Base-by-base conservation (phyloP, 345 rosid genomes). In the Aquilaria sinensis region DNA sequence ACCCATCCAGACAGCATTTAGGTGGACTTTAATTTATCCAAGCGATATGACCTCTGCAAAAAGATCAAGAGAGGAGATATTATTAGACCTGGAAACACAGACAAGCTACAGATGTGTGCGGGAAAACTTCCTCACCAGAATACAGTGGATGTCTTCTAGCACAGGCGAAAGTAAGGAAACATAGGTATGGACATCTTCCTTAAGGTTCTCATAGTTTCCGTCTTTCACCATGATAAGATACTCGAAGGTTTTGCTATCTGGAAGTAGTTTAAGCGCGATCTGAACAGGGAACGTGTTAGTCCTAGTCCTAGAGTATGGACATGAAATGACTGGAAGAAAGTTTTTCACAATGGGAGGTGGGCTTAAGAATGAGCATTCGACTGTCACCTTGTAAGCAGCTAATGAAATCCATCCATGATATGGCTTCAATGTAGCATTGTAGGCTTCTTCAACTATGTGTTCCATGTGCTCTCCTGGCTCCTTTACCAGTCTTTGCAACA, bases 351-450 rank as follows among this genome's bases (percentile, higher is more conserved):
- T 37, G 13, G 32, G n/a, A 32, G 3, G 8, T 9, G n/a, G 49
- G 51, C 9, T 10, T 56, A 37, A 41, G 23, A 23, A 23, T 23
- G 23, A 23, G 23, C 23, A 23, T 23, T 23, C 23, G 0, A 23
- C 30, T 46, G 31, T 31, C 79, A 89, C 98, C 80, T 75, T 93
- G 80, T 84, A 84, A 73, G 98, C 98, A 63, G 97, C 97, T 11
- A 86, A 78, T 1, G 98, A 83, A 62, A 93, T 93, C 97, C 98
- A 93, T 56, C 97, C 88, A 80, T 93, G 98, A 83, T 90, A 81
- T 2, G 83, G 94, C 76, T 88, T 93, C 66, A 93, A 77, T 62
- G 92, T 83, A 16, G 58, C 12, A 59, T 66, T 75, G 67, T 93
- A 90, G 43, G 94, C 77, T 58, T 88, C 95, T 81, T 88, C 94